Percentiles rank a stretch among this genome's conserved stretches.
Evolutionary conservation across 176 grass and related monocot genomes (phyloP).

Genomic region (Paspalum notatum): DNA sequence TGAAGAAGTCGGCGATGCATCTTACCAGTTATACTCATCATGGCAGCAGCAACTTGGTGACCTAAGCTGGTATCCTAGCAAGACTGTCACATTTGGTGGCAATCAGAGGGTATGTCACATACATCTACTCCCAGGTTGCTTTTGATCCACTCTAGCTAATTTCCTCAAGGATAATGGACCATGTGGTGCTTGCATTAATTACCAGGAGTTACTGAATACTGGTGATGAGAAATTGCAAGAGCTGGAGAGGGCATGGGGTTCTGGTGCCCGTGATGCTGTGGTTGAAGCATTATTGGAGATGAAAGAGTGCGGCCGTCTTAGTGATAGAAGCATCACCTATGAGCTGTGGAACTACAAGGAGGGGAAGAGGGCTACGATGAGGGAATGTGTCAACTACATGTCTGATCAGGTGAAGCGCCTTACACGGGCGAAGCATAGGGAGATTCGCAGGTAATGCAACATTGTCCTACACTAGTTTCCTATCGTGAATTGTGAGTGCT

Average conservation of each 20-base stretch:
- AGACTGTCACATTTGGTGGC: conserved; percentile 26
- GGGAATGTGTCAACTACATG: conserved; percentile 24
- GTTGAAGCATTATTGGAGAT: conserved; percentile 35
- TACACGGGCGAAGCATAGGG: background rate
- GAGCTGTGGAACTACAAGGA: conserved; percentile 48
- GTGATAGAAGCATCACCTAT: background rate
- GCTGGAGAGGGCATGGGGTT: conserved; percentile 39
- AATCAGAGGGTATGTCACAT: conserved; percentile 13
- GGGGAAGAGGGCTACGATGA: conserved; percentile 36
- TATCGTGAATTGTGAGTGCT: too few relatives aligned
- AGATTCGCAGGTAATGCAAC: conserved; percentile 22
- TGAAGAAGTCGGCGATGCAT: background rate
- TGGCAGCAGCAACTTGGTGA: conserved; percentile 46
- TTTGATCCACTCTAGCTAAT: background rate
- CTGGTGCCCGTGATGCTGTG: conserved; percentile 19
- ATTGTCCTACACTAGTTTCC: background rate
- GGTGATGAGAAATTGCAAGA: conserved; percentile 48
- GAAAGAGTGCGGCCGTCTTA: conserved; percentile 27
- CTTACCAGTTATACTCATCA: conserved; percentile 20
- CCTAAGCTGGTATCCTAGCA: conserved; percentile 50
- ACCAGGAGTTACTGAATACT: conserved; percentile 37
- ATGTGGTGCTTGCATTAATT: background rate
- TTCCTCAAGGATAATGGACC: background rate
- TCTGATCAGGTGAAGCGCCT: conserved; percentile 26
- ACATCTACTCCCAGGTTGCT: background rate